Evolutionary conservation across 2,329 filamentous ascomycete species (phyloP).

Genomic region (Penicillium vulpinum): DNA sequence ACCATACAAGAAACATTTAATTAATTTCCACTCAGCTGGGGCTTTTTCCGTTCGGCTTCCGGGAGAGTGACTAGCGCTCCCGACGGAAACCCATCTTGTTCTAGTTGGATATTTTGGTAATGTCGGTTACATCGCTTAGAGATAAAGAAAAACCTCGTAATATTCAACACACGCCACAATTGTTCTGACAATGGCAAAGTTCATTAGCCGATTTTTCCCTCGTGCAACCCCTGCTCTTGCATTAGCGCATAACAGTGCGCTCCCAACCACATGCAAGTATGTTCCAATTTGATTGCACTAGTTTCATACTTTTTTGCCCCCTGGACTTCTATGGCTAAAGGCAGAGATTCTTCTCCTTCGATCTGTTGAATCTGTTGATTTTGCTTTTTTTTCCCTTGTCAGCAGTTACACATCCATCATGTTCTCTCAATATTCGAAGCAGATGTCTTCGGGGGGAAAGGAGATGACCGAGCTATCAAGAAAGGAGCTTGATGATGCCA

Average conservation of each 20-base stretch:
- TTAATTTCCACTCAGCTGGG: neutral
- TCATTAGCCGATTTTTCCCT: neutral
- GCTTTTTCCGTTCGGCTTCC: neutral
- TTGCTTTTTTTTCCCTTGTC: neutral
- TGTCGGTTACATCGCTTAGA: too few relatives aligned
- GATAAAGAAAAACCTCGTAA: neutral
- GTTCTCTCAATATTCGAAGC: constrained; percentile 14
- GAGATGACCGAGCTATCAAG: constrained; percentile 17
- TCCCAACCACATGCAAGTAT: neutral
- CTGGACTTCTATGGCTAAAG: neutral
- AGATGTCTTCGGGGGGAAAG: constrained; percentile 10
- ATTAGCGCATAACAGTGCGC: neutral
- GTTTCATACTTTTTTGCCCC: neutral
- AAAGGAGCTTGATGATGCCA: constrained; percentile 39
- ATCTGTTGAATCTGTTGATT: neutral
- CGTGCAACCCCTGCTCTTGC: neutral
- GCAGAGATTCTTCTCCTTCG: neutral
- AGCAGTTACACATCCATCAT: constrained; percentile 2
- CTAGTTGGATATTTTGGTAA: too few relatives aligned
- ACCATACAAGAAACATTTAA: neutral
- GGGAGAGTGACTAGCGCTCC: neutral
- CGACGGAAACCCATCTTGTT: neutral
- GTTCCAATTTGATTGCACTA: neutral
- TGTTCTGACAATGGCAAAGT: neutral
- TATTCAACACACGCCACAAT: neutral